Base-by-base conservation (phyloP, 352 stramenopile species). In the Pythium rhizo-oryzae region DNA sequence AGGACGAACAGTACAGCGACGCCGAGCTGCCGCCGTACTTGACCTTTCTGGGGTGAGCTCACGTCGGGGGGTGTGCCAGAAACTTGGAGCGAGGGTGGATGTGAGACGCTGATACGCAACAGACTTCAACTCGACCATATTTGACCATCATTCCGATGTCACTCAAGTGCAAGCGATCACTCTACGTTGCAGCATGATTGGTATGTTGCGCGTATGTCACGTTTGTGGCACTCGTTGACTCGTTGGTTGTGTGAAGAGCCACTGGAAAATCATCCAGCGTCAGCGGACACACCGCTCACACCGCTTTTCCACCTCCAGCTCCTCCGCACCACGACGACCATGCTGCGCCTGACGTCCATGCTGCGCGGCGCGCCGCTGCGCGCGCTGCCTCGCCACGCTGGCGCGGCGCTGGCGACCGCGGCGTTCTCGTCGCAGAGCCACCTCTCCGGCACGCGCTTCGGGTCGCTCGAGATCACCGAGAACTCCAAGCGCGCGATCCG, bases 1-100 rank as follows among this genome's bases (percentile, higher is more conserved):
- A 94, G 49, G 85, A 96, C 23, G 85, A 94, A 28, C 72, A 71
- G 37, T 96, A 96, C 66, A 62, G 69, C 15, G 85, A 96, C 60
- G 66, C 69, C 2, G 81, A 93, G 13, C 75, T 96, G 28, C 88
- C 86, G 2, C 39, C 73, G 2, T 76, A 92, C 47, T 71, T 96
- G 4, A 89, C 85, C 0, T 90, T 96, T 58, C 71, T 92, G 1
- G 81, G 81, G 39, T 87, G 43, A 59, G 6, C 28, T 2, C 28
- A 6, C 28, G 28, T 33, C 28, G 28, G 3, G 28, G 28, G 6
- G 28, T 33, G 28, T 33, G 28, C n/a, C n/a, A n/a, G n/a, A n/a
- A n/a, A n/a, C n/a, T n/a, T n/a, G n/a, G n/a, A n/a, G n/a, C n/a
- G n/a, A n/a, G n/a, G n/a, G n/a, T n/a, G n/a, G n/a, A 33, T 33